Evolutionary conservation across 2,329 filamentous ascomycete species (phyloP).

Genomic region (Penicillium polonicum): DNA sequence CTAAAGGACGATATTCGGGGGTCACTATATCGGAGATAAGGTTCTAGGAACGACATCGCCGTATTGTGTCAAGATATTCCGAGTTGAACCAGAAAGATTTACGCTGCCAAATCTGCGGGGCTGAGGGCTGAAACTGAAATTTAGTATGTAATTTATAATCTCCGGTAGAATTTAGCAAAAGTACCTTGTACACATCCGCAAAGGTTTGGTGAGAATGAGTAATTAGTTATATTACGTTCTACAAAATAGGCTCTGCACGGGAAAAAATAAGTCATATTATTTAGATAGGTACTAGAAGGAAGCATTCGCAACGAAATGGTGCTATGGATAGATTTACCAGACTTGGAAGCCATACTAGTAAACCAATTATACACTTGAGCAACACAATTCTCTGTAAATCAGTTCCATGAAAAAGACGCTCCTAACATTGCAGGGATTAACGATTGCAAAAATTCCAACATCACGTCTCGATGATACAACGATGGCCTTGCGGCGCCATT

Average conservation of each 20-base stretch:
- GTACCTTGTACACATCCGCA: neutral
- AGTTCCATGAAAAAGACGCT: neutral
- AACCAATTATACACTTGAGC: neutral
- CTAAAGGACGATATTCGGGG: too few species aligned
- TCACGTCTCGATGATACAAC: constrained; percentile 39
- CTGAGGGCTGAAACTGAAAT: neutral
- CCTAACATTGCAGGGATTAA: neutral
- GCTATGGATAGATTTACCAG: neutral
- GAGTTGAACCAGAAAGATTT: too few species aligned
- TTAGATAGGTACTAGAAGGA: neutral
- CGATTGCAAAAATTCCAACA: neutral
- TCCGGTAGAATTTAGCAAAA: neutral
- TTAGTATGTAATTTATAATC: neutral
- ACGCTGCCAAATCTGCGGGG: neutral
- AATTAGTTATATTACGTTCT: neutral
- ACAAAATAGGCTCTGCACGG: neutral
- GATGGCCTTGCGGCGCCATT: constrained; percentile 44
- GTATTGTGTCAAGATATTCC: too few species aligned
- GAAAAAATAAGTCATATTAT: neutral
- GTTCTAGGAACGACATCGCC: too few species aligned
- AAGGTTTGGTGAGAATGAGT: neutral
- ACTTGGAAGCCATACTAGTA: neutral
- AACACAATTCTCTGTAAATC: neutral
- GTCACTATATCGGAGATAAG: too few species aligned
- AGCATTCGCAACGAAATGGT: neutral